A percentile compares a stretch with the other conserved stretches of the same genome.
Conservation (phyloP, 2,329 filamentous ascomycete species). For the Exophiala lecanii-corni region DNA sequence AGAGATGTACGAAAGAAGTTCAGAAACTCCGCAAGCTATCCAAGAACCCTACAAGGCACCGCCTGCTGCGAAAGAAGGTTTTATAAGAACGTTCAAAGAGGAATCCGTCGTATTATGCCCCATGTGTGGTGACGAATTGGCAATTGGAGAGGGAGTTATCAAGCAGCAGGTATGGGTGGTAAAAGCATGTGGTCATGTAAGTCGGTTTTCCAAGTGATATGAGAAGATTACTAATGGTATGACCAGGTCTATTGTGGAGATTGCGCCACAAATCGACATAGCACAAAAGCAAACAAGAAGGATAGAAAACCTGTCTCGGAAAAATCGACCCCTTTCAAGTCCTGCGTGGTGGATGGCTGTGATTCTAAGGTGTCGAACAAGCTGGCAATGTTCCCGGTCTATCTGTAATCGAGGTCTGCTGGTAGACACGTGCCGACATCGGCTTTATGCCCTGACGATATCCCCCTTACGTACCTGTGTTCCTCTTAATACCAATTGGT, state of each 20-base stretch:
- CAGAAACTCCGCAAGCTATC: slow-evolving; percentile 22
- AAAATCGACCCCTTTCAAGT: slow-evolving; percentile 38
- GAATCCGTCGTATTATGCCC: slow-evolving; percentile 76
- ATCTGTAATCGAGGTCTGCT: slow-evolving; percentile 34
- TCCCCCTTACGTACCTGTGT: too few relatives aligned
- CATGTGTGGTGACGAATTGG: slow-evolving; percentile 78
- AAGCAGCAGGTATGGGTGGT: slow-evolving; percentile 91
- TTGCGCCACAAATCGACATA: slow-evolving; percentile 39
- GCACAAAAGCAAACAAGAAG: slow-evolving; percentile 31
- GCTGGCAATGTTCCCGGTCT: slow-evolving; percentile 44
- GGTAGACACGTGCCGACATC: too few relatives aligned
- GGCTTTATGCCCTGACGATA: neutral
- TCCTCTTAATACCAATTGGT: too few relatives aligned
- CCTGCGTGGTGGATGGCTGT: slow-evolving; percentile 42
- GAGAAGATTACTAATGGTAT: too few relatives aligned
- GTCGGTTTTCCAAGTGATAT: too few relatives aligned
- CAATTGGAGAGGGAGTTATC: slow-evolving; percentile 59
- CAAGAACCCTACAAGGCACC: slow-evolving; percentile 54
- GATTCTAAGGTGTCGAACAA: slow-evolving; percentile 36
- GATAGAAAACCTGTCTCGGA: slow-evolving; percentile 21
- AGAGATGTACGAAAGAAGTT: slow-evolving; percentile 20
- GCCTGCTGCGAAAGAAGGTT: slow-evolving; percentile 65
- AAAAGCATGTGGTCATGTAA: slow-evolving; percentile 87
- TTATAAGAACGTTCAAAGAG: slow-evolving; percentile 70
- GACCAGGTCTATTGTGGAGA: slow-evolving; percentile 47